Conservation (phyloP, 805 yeast species). For the Saccharomycopsis fodiens region DNA sequence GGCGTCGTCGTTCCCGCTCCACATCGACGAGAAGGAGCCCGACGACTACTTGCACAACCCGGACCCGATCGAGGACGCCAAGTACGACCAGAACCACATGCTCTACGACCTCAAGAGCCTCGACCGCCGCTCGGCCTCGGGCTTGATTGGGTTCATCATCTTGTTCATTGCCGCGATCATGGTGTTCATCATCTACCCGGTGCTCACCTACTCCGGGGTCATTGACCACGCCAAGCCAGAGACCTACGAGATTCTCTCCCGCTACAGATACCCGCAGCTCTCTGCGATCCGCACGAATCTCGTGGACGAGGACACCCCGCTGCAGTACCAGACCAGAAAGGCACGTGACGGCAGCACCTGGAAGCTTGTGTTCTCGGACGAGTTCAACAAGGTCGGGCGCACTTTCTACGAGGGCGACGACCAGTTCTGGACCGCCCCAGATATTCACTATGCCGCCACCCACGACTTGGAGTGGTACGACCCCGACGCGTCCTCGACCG, state of each 20-base stretch:
- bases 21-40: constrained; percentile 86
- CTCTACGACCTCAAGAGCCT: constrained; percentile 54
- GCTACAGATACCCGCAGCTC: constrained; percentile 43
- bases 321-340: constrained; percentile 37
- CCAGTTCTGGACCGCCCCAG: constrained; percentile 83
- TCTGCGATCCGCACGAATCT: constrained; percentile 44
- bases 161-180: constrained; percentile 54
- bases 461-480: constrained; percentile 90
- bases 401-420: constrained; percentile 88
- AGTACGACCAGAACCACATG: constrained; percentile 66
- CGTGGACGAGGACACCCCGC: constrained; percentile 60
- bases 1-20: constrained; percentile 82
- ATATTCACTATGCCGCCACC: constrained; percentile 81
- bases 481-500: constrained; percentile 82
- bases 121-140: constrained; percentile 57
- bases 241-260: constrained; percentile 36
- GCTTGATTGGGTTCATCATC: constrained; percentile 50
- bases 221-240: constrained; percentile 26
- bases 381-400: constrained; percentile 83
- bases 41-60: constrained; percentile 96
- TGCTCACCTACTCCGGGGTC: constrained; percentile 73
- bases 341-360: constrained; percentile 59
- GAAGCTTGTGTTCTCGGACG: constrained; percentile 83
- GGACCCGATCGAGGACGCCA: constrained; percentile 88
- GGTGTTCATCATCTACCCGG: constrained; percentile 78